phyloP scores from a whole-genome alignment of 2,329 filamentous ascomycete genomes.

The Talaromyces verruculosus region DNA sequence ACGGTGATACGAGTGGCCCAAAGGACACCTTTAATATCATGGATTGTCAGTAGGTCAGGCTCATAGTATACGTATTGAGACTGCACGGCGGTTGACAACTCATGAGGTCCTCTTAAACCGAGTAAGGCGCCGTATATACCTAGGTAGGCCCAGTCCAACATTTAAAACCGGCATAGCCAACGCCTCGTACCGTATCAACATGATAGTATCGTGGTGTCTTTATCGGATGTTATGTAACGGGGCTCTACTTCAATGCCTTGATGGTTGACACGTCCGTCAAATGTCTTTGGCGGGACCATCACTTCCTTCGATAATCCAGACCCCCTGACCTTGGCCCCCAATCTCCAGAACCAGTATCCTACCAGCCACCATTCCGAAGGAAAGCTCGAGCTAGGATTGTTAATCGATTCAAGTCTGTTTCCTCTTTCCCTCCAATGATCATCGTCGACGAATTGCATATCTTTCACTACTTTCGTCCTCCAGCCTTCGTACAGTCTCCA shows the following conservation, averaged over 20 bases:
- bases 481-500: background rate
- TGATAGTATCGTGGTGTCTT: background rate
- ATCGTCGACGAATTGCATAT: background rate
- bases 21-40: no score
- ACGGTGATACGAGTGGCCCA: no score
- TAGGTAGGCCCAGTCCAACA: background rate
- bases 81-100: no score
- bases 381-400: background rate
- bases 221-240: background rate
- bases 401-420: background rate
- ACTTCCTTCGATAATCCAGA: background rate
- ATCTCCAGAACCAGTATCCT: background rate
- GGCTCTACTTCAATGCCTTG: background rate
- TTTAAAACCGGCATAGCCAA: background rate
- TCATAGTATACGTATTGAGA: no score
- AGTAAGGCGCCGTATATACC: background rate
- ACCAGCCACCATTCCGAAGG: background rate
- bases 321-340: background rate
- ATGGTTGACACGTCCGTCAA: background rate
- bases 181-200: background rate
- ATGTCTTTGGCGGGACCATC: background rate
- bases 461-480: background rate
- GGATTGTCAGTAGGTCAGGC: no score
- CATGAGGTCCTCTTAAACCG: no score
- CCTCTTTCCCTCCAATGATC: background rate